A percentile compares a stretch with the other conserved stretches of the same genome.
These are phyloP conservation scores for Kalmusia sp. DNA, from an alignment of 2,329 filamentous ascomycete species.

Conservation along the genomic window DNA sequence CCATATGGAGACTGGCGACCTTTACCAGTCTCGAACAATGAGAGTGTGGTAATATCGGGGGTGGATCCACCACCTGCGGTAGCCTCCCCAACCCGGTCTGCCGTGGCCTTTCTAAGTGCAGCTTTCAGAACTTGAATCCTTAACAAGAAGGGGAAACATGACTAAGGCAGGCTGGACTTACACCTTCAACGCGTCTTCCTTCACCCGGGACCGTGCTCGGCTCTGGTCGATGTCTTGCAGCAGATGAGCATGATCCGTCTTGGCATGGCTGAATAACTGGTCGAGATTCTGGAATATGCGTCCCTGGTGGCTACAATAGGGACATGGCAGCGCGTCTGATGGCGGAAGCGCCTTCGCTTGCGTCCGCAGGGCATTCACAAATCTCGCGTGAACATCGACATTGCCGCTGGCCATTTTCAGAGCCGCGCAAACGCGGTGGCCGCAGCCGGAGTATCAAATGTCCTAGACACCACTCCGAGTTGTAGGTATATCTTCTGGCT, in stretches of 20 bases:
- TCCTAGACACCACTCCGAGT: no score
- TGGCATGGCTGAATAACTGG: conserved; percentile 35
- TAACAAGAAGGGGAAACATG: conserved; percentile 3
- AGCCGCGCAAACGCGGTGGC: conserved; percentile 5
- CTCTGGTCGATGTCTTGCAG: conserved; percentile 25
- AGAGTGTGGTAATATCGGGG: conserved; percentile 39
- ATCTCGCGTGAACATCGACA: conserved; percentile 32
- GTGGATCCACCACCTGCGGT: conserved; percentile 34
- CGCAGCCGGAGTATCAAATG: no score
- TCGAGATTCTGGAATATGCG: conserved; percentile 38
- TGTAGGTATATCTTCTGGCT: no score
- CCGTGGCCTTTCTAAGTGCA: conserved; percentile 22
- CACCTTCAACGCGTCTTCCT: conserved; percentile 28
- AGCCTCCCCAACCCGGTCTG: conserved; percentile 31
- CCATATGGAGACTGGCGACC: conserved; percentile 29
- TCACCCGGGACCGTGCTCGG: conserved; percentile 30
- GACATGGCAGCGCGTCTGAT: conserved; percentile 34
- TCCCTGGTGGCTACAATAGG: conserved; percentile 34
- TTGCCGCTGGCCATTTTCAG: conserved; percentile 29
- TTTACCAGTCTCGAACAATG: conserved; percentile 30
- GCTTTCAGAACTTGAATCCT: conserved; percentile 12
- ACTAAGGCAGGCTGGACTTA: conserved; percentile 22
- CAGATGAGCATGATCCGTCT: conserved; percentile 30
- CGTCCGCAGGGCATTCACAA: conserved; percentile 30
- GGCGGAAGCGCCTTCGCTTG: conserved; percentile 32